These are phyloP conservation scores for Wakefieldia striispora DNA, from an alignment of 768 basidiomycete species.

Conservation along the genomic window DNA sequence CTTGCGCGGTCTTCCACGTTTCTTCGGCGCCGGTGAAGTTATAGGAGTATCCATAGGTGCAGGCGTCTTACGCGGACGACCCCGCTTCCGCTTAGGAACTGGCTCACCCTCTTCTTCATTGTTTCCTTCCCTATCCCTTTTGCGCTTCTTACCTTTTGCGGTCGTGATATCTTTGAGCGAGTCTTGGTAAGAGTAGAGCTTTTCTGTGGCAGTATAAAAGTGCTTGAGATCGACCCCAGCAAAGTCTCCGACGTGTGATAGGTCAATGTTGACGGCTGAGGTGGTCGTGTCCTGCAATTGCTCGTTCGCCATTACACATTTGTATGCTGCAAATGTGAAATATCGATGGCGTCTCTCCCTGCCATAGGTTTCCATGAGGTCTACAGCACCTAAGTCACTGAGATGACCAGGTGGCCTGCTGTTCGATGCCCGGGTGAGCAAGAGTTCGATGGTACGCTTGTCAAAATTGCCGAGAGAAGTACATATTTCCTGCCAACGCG, in stretches of 20 bases:
- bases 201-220: conserved; percentile 54
- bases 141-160: conserved; percentile 29
- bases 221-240: conserved; percentile 36
- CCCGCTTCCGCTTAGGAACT: conserved; percentile 44
- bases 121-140: conserved; percentile 26
- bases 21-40: conserved; percentile 33
- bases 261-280: conserved; percentile 45
- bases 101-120: conserved; percentile 19
- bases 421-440: conserved; percentile 67
- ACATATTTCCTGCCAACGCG: conserved; percentile 67
- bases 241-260: conserved; percentile 56
- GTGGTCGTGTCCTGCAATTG: conserved; percentile 53
- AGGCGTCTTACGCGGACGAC: conserved; percentile 49
- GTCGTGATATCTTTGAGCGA: conserved; percentile 38
- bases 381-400: conserved; percentile 63
- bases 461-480: conserved; percentile 66
- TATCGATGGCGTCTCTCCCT: conserved; percentile 87
- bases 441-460: conserved; percentile 78
- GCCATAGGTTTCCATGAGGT: conserved; percentile 77
- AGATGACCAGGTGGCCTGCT: conserved; percentile 67
- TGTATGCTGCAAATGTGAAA: conserved; percentile 72
- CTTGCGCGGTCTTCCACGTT: conserved; percentile 37
- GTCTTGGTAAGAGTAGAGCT: conserved; percentile 49
- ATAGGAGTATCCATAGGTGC: conserved; percentile 3
- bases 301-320: conserved; percentile 58